Conservation (phyloP, 1,139 yeast species). For the Yamadazyma dushanensis region DNA sequence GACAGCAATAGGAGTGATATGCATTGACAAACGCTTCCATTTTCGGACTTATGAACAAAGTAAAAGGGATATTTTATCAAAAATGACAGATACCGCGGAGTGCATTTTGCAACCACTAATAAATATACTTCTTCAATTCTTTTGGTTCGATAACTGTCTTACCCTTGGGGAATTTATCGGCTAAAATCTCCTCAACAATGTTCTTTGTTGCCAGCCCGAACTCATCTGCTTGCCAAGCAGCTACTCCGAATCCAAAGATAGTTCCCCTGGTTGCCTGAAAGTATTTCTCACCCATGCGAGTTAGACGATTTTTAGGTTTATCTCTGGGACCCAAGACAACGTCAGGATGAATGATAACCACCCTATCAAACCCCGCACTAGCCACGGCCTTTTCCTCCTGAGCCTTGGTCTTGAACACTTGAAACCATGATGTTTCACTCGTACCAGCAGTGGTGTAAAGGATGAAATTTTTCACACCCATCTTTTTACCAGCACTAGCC, state of each 20-base stretch:
- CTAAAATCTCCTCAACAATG: background rate
- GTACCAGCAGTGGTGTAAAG: constrained; percentile 67
- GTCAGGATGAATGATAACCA: background rate
- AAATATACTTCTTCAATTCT: background rate
- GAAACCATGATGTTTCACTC: constrained; percentile 47
- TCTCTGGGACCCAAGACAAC: background rate
- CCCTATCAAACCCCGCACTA: background rate
- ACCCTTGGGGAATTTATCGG: constrained; percentile 1
- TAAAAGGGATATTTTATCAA: background rate
- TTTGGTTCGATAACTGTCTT: background rate
- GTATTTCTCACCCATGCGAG: background rate
- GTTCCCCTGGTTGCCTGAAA: background rate
- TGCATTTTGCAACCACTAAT: background rate
- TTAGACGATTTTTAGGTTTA: background rate
- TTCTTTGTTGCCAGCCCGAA: constrained; percentile 1
- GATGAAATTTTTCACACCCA: constrained; percentile 64
- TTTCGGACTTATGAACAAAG: background rate
- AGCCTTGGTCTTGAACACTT: constrained; percentile 59
- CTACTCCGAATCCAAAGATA: background rate
- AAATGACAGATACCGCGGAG: background rate
- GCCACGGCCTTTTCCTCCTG: background rate
- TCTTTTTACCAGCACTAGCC: constrained; percentile 68
- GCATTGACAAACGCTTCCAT: no score
- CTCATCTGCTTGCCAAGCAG: background rate
- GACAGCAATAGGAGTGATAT: no score